phyloP scores from a whole-genome alignment of 768 basidiomycete species.

The Lentinula raphanica region DNA sequence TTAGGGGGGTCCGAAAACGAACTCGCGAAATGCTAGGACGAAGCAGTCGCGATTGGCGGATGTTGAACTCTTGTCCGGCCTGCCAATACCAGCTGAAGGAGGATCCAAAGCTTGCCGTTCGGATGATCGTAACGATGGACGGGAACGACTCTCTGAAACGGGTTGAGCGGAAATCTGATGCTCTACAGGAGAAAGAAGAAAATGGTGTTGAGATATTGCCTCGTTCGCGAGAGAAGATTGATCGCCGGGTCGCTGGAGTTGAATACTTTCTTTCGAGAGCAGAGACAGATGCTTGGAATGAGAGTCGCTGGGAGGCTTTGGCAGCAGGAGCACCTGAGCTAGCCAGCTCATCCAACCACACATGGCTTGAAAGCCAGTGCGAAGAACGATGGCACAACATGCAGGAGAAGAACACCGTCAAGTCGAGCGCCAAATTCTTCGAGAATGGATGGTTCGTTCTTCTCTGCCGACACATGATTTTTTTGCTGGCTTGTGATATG shows the following conservation, averaged over 20 bases:
- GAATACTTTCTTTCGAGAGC: not conserved
- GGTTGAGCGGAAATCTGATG: not conserved
- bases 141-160: slow-evolving; percentile 19
- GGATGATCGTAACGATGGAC: slow-evolving; percentile 18
- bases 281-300: not conserved
- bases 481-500: slow-evolving; percentile 4
- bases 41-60: slow-evolving; percentile 15
- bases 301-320: not conserved
- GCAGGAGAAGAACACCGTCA: not conserved
- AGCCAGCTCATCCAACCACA: no score
- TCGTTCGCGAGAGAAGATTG: no score
- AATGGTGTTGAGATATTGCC: no score
- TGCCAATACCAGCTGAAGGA: slow-evolving; percentile 21
- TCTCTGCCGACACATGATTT: not conserved
- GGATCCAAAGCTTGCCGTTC: slow-evolving; percentile 15
- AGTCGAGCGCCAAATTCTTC: not conserved
- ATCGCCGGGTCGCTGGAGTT: not conserved
- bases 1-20: no score
- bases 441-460: not conserved
- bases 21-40: no score
- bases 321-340: not conserved
- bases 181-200: not conserved
- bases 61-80: slow-evolving; percentile 21
- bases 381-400: not conserved
- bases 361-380: not conserved